Percentiles rank a stretch among this genome's conserved stretches.
Evolutionary conservation across 2,329 filamentous ascomycete species (phyloP).

Genomic region (Graphiopsis chlorocephala): DNA sequence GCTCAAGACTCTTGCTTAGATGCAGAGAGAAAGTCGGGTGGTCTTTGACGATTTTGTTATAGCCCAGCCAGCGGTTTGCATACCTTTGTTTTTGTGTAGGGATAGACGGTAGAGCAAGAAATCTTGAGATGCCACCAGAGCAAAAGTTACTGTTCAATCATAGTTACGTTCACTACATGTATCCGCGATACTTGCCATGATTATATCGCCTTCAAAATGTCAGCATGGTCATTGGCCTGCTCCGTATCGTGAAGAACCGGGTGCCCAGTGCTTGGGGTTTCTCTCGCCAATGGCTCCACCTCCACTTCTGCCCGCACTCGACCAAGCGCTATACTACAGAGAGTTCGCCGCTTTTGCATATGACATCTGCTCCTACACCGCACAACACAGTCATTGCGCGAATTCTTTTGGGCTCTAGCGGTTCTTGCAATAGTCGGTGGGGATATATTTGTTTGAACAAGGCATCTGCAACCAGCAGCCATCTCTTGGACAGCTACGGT

Average conservation of each 20-base stretch:
- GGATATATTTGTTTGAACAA: neutral
- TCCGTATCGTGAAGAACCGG: conserved; percentile 6
- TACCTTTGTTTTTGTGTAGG: conserved; percentile 4
- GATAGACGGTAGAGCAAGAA: conserved; percentile 12
- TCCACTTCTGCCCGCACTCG: conserved; percentile 10
- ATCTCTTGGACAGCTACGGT: neutral
- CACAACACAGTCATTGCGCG: neutral
- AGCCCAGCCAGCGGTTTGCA: conserved; percentile 1
- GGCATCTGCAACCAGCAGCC: neutral
- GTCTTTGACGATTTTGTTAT: neutral
- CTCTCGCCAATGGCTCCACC: neutral
- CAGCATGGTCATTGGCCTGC: neutral
- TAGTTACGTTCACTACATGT: neutral
- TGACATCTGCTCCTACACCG: neutral
- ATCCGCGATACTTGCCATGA: no score
- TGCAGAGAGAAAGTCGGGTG: neutral
- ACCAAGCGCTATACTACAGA: neutral
- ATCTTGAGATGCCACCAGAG: conserved; percentile 2
- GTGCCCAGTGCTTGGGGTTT: conserved; percentile 1
- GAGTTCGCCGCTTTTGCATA: neutral
- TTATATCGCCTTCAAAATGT: neutral
- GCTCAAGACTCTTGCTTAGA: conserved; percentile 55
- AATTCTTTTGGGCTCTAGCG: neutral
- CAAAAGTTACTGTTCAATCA: neutral
- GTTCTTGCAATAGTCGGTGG: neutral